Evolutionary conservation across 1,284 basidiomycete species (phyloP), one percentile per base, ranked within the genome.

Genomic region (Ustilago curta): DNA sequence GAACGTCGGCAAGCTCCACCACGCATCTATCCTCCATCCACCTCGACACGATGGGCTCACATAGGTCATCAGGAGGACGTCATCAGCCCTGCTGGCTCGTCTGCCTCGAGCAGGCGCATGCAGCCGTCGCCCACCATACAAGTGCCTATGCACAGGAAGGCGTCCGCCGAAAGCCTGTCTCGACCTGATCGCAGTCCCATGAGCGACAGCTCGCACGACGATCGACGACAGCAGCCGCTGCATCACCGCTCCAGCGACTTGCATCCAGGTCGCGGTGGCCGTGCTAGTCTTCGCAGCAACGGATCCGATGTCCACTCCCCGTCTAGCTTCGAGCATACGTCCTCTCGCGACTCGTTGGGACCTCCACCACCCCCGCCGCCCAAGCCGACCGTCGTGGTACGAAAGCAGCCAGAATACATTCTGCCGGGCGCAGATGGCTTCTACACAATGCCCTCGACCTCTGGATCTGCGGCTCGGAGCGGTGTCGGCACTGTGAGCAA

Each of bases 1-100:
- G 77, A 79, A 27, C 62, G 77, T 37, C 59, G 77, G 8, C 77
- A 79, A 8, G 62, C 63, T n/a, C 71, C 77, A n/a, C 76, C 76
- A 4, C 66, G 77, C 27, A 79, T 79, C 45, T 75, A 79, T 53
- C 77, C 76, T 7, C 77, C 77, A 14, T 79, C 77, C 12, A 61
- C 59, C 18, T 65, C 70, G 25, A 65, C 64, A 2, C 50, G 70
- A 6, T 73, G 70, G 70, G 65, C 66, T 11, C 58, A 69, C 43
- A 69, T 65, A 3, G 45, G 52, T 12, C 61, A 59, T 12, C 60
- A 59, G 31, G 70, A 68, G 56, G 70, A 72, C 21, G 44, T 19
- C 29, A 52, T 40, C 59, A 57, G 59, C 21, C 35, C 47, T 0
- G 27, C 44, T 35, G 35, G 48, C n/a, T 58, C 42, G 3, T 42